Evolutionary conservation across 163 green algal species (phyloP).

Genomic region (Trebouxia gelatinosa): DNA sequence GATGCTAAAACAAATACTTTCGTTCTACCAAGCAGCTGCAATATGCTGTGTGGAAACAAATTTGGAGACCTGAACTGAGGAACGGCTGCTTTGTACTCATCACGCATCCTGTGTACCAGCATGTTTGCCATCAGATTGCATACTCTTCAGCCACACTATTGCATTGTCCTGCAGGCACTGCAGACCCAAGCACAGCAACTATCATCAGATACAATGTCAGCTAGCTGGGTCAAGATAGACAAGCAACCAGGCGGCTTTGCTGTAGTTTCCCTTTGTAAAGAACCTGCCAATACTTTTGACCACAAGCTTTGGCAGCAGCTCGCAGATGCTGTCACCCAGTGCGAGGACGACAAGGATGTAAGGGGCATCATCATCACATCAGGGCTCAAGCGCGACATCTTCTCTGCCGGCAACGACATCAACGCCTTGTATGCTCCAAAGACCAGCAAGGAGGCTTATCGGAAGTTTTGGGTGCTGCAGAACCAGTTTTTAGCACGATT

Average conservation of each 20-base stretch:
- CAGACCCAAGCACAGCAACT: neutral
- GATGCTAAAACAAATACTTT: constrained; percentile 39
- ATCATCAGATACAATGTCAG: neutral
- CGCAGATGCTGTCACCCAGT: neutral
- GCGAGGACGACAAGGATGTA: constrained; percentile 34
- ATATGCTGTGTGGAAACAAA: constrained; percentile 30
- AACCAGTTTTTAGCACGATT: constrained; percentile 55
- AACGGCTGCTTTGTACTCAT: neutral
- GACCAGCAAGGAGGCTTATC: constrained; percentile 42
- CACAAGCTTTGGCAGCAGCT: constrained; percentile 53
- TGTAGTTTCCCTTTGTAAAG: constrained; percentile 38
- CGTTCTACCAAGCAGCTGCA: constrained; percentile 39
- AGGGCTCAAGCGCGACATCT: constrained; percentile 51
- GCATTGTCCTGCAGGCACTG: no score
- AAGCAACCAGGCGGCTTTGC: constrained; percentile 32
- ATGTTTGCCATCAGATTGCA: no score
- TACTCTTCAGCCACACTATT: no score
- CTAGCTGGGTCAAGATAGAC: neutral
- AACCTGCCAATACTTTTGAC: constrained; percentile 64
- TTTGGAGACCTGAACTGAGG: constrained; percentile 43
- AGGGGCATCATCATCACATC: constrained; percentile 52
- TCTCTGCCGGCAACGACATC: constrained; percentile 76
- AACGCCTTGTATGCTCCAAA: constrained; percentile 65
- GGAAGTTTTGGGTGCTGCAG: constrained; percentile 51
- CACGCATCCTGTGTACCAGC: neutral